phyloP scores from a whole-genome alignment of 805 yeast genomes.

The Suhomyces emberorum region DNA sequence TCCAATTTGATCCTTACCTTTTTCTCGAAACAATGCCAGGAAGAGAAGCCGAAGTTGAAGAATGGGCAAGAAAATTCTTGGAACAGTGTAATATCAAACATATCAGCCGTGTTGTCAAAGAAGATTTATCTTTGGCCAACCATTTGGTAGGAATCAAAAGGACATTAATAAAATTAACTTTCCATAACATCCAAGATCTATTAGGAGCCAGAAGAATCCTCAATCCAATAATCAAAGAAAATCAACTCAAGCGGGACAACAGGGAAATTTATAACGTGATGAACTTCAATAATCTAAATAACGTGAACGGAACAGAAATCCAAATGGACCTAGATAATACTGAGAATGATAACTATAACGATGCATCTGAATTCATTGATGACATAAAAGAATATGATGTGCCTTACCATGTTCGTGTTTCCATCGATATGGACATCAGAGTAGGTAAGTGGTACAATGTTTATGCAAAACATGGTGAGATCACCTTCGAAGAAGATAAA shows the following conservation, averaged over 20 bases:
- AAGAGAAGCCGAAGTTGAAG: constrained; percentile 77
- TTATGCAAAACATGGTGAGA: constrained; percentile 54
- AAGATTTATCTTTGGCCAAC: constrained; percentile 78
- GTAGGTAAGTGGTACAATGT: constrained; percentile 97
- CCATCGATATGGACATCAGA: constrained; percentile 83
- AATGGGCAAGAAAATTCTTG: constrained; percentile 63
- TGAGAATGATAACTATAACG: constrained; percentile 23
- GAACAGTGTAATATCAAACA: constrained; percentile 59
- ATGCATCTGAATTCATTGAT: constrained; percentile 63
- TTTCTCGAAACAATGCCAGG: constrained; percentile 62
- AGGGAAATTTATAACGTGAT: constrained; percentile 65
- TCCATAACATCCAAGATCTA: constrained; percentile 72
- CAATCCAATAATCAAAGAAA: constrained; percentile 67
- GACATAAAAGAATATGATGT: constrained; percentile 94
- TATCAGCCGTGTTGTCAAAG: constrained; percentile 57
- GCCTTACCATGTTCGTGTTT: constrained; percentile 92
- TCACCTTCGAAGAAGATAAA: constrained; percentile 54
- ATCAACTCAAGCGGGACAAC: constrained; percentile 57
- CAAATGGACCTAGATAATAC: constrained; percentile 29
- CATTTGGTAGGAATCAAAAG: constrained; percentile 78
- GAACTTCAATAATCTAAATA: constrained; percentile 35
- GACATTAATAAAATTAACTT: constrained; percentile 62
- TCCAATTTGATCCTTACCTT: constrained; percentile 85
- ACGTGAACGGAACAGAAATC: constrained; percentile 9
- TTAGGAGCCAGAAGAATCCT: constrained; percentile 68